Conservation (phyloP, 1,139 yeast species). For the Geotrichum reessii region DNA sequence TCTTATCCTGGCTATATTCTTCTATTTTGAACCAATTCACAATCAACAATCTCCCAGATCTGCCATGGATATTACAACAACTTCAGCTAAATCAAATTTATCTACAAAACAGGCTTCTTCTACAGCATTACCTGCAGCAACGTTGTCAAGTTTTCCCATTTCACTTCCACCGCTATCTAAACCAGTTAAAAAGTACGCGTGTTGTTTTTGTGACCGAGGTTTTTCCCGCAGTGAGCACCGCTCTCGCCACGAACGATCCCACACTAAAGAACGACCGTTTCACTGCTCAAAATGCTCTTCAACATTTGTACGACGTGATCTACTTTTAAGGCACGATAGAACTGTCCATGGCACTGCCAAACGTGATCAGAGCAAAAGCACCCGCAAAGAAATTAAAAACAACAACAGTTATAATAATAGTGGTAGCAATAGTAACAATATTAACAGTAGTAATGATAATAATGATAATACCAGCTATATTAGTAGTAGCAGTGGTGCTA, state of each 20-base stretch:
- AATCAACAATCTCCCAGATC: background rate
- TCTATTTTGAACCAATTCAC: background rate
- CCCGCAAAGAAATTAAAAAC: background rate
- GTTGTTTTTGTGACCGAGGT: conserved; percentile 75
- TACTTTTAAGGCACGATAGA: conserved; percentile 68
- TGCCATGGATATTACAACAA: background rate
- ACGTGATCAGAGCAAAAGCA: conserved; percentile 2
- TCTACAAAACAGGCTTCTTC: background rate
- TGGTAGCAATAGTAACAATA: background rate
- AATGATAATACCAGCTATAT: background rate
- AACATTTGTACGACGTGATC: conserved; percentile 70
- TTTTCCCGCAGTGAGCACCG: conserved; percentile 78
- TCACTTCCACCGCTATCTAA: too few relatives aligned
- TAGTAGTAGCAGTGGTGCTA: background rate
- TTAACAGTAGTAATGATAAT: background rate
- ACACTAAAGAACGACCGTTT: conserved; percentile 77
- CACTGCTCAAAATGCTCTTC: conserved; percentile 66
- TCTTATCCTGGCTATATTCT: background rate
- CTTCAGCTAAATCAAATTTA: background rate
- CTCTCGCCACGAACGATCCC: conserved; percentile 76
- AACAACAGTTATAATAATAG: background rate
- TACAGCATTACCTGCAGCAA: background rate
- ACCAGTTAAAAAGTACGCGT: conserved; percentile 43
- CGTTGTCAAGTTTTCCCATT: background rate
- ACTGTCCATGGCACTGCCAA: conserved; percentile 52